A percentile compares a stretch with the other conserved stretches of the same genome.
These are phyloP conservation scores for Orbilia ellipsospora DNA, from an alignment of 2,329 filamentous ascomycete genomes.

Conservation along the genomic window DNA sequence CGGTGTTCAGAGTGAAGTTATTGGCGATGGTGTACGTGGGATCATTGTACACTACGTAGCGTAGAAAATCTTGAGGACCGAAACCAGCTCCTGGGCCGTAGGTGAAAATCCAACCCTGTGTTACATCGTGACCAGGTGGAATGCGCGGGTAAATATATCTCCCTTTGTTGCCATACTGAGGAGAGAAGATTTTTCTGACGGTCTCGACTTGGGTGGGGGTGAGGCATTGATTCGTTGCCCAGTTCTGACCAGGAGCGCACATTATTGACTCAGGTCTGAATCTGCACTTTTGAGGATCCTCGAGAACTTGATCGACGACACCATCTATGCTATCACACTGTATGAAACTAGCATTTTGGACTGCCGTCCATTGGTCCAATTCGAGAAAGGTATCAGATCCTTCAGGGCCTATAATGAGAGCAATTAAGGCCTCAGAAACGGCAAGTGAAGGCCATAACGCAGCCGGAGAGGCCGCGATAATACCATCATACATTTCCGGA, in stretches of 20 bases:
- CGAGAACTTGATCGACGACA: conserved; percentile 65
- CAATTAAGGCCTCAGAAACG: neutral
- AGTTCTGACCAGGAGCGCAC: conserved; percentile 56
- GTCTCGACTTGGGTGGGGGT: conserved; percentile 60
- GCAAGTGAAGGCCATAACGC: conserved; percentile 64
- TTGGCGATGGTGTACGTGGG: conserved; percentile 61
- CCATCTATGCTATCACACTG: conserved; percentile 68
- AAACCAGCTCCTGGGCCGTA: neutral
- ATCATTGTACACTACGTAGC: conserved; percentile 64
- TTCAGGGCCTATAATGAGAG: conserved; percentile 57
- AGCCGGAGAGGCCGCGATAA: conserved; percentile 64
- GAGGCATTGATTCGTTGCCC: conserved; percentile 58
- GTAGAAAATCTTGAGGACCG: conserved; percentile 62
- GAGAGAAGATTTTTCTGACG: conserved; percentile 60
- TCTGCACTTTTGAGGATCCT: conserved; percentile 61
- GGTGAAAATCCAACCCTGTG: neutral
- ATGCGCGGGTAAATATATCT: conserved; percentile 59
- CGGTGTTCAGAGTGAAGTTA: conserved; percentile 63
- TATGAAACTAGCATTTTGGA: conserved; percentile 62
- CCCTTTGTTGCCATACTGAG: conserved; percentile 60
- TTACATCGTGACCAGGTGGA: conserved; percentile 2
- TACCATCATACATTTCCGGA: conserved; percentile 66
- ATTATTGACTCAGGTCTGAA: conserved; percentile 61
- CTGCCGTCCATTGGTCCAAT: conserved; percentile 59
- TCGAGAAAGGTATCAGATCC: conserved; percentile 56